Percentiles rank a stretch among this genome's conserved stretches.
These are phyloP conservation scores for Madurella mycetomatis DNA, from an alignment of 2,329 filamentous ascomycete species.

Conservation along the genomic window DNA sequence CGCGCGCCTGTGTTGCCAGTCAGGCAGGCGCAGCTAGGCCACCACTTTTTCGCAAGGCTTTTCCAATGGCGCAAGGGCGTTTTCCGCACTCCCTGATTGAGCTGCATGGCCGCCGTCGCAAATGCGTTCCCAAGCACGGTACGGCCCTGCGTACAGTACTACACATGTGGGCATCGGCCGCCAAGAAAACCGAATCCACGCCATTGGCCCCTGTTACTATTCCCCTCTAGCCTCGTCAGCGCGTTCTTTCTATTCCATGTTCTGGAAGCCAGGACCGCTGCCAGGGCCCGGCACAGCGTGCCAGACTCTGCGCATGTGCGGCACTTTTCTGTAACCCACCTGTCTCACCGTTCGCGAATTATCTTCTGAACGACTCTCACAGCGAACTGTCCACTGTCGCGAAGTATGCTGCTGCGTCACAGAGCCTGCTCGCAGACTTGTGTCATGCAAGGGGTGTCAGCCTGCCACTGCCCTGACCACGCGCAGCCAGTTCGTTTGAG, in stretches of 20 bases:
- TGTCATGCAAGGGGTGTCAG: background rate
- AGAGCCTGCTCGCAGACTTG: background rate
- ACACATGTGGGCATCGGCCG: background rate
- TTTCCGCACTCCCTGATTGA: no score
- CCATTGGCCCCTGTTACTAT: background rate
- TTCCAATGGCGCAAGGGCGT: background rate
- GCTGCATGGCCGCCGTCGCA: no score
- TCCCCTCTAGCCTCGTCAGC: slow-evolving; percentile 3
- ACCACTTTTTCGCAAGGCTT: slow-evolving; percentile 20
- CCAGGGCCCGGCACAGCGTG: slow-evolving; percentile 17
- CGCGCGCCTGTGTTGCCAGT: slow-evolving; percentile 13
- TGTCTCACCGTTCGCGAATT: background rate
- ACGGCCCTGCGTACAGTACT: no score
- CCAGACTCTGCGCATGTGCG: slow-evolving; percentile 12
- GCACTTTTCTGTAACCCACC: slow-evolving; percentile 5
- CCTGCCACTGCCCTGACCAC: background rate
- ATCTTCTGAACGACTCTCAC: background rate
- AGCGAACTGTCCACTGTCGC: no score
- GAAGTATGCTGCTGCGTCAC: background rate
- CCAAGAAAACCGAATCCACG: slow-evolving; percentile 4
- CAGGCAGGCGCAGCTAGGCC: slow-evolving; percentile 22
- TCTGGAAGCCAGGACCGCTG: slow-evolving; percentile 20
- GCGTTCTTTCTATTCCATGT: slow-evolving; percentile 9
- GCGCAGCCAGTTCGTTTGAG: background rate
- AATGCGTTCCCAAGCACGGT: no score